These are phyloP conservation scores for Cenococcum geophilum DNA, from an alignment of 495 filamentous ascomycete species.

Conservation along the genomic window DNA sequence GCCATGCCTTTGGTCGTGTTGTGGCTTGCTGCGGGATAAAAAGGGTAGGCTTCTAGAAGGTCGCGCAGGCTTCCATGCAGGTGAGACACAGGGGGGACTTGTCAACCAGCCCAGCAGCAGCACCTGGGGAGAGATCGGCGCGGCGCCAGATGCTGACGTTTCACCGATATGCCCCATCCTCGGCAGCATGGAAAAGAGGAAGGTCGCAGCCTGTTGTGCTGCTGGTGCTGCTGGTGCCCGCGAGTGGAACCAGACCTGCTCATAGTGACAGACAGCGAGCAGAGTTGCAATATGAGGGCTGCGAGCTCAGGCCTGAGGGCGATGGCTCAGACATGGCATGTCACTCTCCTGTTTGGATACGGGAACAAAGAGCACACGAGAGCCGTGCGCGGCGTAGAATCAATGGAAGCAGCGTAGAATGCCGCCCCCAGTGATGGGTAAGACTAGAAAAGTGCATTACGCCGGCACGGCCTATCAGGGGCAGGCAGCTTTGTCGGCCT, in stretches of 20 bases:
- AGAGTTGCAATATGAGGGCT: too few relatives aligned
- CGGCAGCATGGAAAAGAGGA: neutral
- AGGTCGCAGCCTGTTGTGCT: neutral
- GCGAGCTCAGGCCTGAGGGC: neutral
- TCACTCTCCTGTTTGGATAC: neutral
- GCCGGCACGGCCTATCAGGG: too few relatives aligned
- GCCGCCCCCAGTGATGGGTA: neutral
- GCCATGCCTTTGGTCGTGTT: too few relatives aligned
- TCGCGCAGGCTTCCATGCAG: neutral
- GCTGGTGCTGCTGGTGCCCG: neutral
- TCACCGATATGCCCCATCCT: neutral
- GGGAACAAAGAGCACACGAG: neutral
- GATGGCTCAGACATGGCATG: neutral
- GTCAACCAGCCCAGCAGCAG: too few relatives aligned
- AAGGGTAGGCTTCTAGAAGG: slow-evolving; percentile 9
- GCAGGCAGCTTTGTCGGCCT: too few relatives aligned
- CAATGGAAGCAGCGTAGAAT: slow-evolving; percentile 10
- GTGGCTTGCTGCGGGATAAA: neutral
- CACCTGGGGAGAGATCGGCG: too few relatives aligned
- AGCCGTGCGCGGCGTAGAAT: neutral
- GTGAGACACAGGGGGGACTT: neutral
- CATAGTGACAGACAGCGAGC: too few relatives aligned
- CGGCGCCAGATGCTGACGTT: neutral
- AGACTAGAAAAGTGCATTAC: too few relatives aligned
- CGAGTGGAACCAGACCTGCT: neutral